Conservation (phyloP, 1,284 basidiomycete genomes). For the Pulchroboletus neoregius region DNA sequence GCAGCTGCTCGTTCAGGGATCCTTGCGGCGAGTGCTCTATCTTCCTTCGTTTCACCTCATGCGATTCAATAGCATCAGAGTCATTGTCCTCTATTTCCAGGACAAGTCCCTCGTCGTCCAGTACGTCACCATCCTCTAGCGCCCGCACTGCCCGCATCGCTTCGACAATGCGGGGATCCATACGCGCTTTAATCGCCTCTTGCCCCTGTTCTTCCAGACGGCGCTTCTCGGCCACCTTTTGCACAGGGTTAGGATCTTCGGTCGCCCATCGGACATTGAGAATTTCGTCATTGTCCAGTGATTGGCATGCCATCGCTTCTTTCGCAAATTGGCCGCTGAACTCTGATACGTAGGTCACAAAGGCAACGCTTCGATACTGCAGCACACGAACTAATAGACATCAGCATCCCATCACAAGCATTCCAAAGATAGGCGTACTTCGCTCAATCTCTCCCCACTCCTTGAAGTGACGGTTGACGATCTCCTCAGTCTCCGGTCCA, state of each 20-base stretch:
- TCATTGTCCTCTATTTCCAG: slow-evolving; percentile 30
- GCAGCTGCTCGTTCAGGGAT: slow-evolving; percentile 14
- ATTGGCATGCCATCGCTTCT: slow-evolving; percentile 99
- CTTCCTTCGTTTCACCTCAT: slow-evolving; percentile 40
- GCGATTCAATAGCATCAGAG: slow-evolving; percentile 36
- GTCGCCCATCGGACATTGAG: slow-evolving; percentile 98
- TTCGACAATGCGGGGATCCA: slow-evolving; percentile 82
- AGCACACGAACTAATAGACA: slow-evolving; percentile 73
- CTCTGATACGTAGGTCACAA: slow-evolving; percentile 93
- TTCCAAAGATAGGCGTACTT: slow-evolving; percentile 51
- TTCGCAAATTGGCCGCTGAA: slow-evolving; percentile 93
- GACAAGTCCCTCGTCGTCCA: slow-evolving; percentile 46
- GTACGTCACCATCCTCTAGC: slow-evolving; percentile 73
- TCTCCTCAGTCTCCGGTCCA: slow-evolving; percentile 86
- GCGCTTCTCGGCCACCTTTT: slow-evolving; percentile 80
- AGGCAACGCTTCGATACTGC: slow-evolving; percentile 92
- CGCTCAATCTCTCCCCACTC: slow-evolving; percentile 97
- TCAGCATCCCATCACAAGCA: slow-evolving; percentile 8
- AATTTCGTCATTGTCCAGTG: slow-evolving; percentile 95
- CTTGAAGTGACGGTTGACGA: slow-evolving; percentile 87
- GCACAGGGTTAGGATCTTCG: slow-evolving; percentile 90
- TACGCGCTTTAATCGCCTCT: slow-evolving; percentile 78
- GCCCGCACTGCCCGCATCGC: slow-evolving; percentile 80
- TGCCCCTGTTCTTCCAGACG: slow-evolving; percentile 79
- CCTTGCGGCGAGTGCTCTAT: slow-evolving; percentile 26